Percentiles rank a stretch among this genome's conserved stretches.
These are phyloP conservation scores for Panellus pusillus DNA, from an alignment of 768 basidiomycete species.

Conservation along the genomic window DNA sequence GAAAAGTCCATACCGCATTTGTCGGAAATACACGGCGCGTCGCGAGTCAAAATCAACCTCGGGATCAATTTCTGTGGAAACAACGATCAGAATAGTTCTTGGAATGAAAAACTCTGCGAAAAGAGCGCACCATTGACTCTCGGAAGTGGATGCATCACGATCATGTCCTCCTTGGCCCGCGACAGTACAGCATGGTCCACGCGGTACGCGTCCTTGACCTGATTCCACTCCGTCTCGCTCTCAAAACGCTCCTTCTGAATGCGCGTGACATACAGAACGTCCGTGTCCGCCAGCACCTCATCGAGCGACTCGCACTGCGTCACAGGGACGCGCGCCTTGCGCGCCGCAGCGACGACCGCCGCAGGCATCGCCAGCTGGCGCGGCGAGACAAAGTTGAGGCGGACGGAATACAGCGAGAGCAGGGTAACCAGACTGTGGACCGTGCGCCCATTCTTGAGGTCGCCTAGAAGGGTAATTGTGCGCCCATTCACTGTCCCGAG, in stretches of 20 bases:
- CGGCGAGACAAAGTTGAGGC: conserved; percentile 94
- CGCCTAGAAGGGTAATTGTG: conserved; percentile 89
- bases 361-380: conserved; percentile 86
- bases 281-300: conserved; percentile 87
- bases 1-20: conserved; percentile 97
- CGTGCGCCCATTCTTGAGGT: conserved; percentile 96
- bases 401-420: conserved; percentile 88
- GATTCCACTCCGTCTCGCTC: conserved; percentile 79
- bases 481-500: conserved; percentile 97
- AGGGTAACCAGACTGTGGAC: conserved; percentile 95
- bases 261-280: conserved; percentile 95
- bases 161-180: conserved; percentile 94
- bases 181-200: conserved; percentile 93
- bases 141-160: conserved; percentile 99
- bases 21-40: conserved; percentile 95
- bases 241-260: conserved; percentile 94
- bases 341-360: conserved; percentile 76
- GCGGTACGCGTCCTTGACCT: conserved; percentile 89
- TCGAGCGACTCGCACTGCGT: conserved; percentile 86
- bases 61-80: conserved; percentile 87
- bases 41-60: conserved; percentile 97
- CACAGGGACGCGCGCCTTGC: conserved; percentile 79
- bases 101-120: neutral
- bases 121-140: conserved; percentile 71
- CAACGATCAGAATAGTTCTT: conserved; percentile 8